Evolutionary conservation across 78 protist species (phyloP).

Genomic region (Andalucia godoyi): DNA sequence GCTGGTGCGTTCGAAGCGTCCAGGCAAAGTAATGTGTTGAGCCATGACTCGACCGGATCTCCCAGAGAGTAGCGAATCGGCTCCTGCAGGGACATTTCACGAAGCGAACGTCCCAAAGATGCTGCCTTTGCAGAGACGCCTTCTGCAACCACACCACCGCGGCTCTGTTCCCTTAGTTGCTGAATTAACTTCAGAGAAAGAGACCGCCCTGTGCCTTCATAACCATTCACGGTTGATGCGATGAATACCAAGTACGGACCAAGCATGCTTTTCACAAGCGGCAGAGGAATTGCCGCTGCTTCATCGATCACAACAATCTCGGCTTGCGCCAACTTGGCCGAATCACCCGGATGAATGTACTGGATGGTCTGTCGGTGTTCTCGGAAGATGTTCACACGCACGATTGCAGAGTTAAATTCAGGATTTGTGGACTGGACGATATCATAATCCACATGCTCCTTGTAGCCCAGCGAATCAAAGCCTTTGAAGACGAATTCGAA

Average conservation of each 20-base stretch:
- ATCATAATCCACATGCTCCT: conserved; percentile 85
- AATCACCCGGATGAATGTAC: conserved; percentile 69
- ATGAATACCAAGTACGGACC: conserved; percentile 88
- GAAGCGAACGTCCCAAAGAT: conserved; percentile 39
- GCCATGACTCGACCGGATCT: conserved; percentile 77
- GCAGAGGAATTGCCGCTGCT: conserved; percentile 99
- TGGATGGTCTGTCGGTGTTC: conserved; percentile 95
- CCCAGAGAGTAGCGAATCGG: conserved; percentile 89
- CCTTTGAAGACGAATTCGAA: conserved; percentile 91
- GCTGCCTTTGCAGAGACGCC: too few relatives aligned
- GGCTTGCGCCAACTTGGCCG: conserved; percentile 34
- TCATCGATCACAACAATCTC: conserved; percentile 97
- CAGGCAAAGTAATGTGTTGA: conserved; percentile 85
- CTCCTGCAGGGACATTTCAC: conserved; percentile 77
- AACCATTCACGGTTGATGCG: conserved; percentile 71
- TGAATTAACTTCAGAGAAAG: conserved; percentile 92
- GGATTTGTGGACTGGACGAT: conserved; percentile 78
- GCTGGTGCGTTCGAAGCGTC: conserved; percentile 34
- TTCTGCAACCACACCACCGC: not conserved
- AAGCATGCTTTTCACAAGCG: conserved; percentile 69
- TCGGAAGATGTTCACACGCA: conserved; percentile 79
- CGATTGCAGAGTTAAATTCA: conserved; percentile 61
- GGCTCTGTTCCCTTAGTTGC: conserved; percentile 59
- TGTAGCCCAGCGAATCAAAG: conserved; percentile 75
- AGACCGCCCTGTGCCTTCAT: conserved; percentile 99